Base-by-base conservation (phyloP, 192 early-diverging fungal genomes). In the Kickxella alabastrina region DNA sequence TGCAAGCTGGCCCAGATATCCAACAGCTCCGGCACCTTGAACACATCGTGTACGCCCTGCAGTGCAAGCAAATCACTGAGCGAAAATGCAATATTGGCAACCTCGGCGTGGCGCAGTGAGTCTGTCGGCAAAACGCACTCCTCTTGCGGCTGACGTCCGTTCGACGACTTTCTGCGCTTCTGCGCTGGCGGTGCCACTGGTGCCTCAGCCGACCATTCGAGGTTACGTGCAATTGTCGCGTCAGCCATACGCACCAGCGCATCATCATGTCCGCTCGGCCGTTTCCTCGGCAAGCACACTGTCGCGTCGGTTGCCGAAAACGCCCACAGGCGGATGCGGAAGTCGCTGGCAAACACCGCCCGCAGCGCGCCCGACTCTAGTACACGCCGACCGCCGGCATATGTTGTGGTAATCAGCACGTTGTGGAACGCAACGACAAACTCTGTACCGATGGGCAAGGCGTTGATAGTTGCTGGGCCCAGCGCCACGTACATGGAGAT, bases 301-400 rank as follows among this genome's bases (percentile, higher is more conserved):
- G 47, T 57, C 18, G 71, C 48, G 3, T 68, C 71, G 10, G 17
- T 24, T 0, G 65, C 48, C 4, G 50, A 31, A 17, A 75, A 75
- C 0, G 71, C 65, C 71, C 71, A 75, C 7, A 68, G 27, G 21
- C 63, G 71, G 15, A 75, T 75, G 18, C 49, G 47, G 34, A 68
- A 59, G 17, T 49, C 43, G 1, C 36, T 21, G 23, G 54, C 57
- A 35, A 75, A 68, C 3, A 59, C 59, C 6, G 68, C 71, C 2
- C 71, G 59, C 53, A 75, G 39, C 0, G 50, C 46, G 12, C 71
- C 71, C 6, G 44, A 19, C 49, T 75, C 71, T n/a, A 62, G 47
- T n/a, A 75, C 65, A 0, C 71, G 58, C 26, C 71, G 71, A 35
- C 71, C 71, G 28, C 21, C 49, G 6, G 44, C 49, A 21, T 68